A percentile compares a stretch with the other conserved stretches of the same genome.
phyloP scores from a whole-genome alignment of 2,329 filamentous ascomycete species.

The Venturia asperata region DNA sequence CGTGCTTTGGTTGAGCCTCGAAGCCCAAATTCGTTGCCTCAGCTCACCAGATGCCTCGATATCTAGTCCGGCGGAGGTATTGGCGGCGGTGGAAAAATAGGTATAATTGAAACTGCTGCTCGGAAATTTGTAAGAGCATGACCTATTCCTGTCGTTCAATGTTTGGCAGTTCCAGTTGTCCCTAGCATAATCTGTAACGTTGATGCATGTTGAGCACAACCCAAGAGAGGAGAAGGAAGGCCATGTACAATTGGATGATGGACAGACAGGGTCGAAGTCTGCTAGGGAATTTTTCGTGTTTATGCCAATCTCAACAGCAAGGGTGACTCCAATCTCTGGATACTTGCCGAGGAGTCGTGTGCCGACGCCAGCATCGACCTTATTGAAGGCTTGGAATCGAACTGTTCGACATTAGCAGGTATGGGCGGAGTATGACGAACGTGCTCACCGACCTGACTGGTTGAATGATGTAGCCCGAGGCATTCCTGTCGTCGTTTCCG shows the following conservation, averaged over 20 bases:
- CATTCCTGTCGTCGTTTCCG: not conserved
- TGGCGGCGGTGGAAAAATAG: not conserved
- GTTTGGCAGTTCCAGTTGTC: not conserved
- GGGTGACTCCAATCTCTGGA: not conserved
- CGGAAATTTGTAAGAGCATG: conserved; percentile 5
- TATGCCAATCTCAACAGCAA: not conserved
- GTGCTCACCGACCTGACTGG: not conserved
- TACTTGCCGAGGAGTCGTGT: not conserved
- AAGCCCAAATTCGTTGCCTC: conserved; percentile 1
- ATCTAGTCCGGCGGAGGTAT: not conserved
- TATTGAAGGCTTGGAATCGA: conserved; percentile 1
- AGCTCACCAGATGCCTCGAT: not conserved
- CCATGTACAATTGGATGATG: conserved; percentile 20
- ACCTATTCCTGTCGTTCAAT: not conserved
- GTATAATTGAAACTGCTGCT: conserved; percentile 6
- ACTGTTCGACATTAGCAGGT: not conserved
- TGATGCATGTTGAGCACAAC: conserved; percentile 17
- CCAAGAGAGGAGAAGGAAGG: conserved; percentile 20
- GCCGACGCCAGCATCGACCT: conserved; percentile 23
- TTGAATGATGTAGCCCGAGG: not conserved
- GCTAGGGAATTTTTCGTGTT: not conserved
- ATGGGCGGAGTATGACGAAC: not conserved
- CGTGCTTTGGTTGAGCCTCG: not conserved
- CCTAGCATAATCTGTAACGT: conserved; percentile 14
- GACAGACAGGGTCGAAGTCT: conserved; percentile 13